Evolutionary conservation across 768 basidiomycete genomes (phyloP).

Genomic region (Lactarius evosmus): DNA sequence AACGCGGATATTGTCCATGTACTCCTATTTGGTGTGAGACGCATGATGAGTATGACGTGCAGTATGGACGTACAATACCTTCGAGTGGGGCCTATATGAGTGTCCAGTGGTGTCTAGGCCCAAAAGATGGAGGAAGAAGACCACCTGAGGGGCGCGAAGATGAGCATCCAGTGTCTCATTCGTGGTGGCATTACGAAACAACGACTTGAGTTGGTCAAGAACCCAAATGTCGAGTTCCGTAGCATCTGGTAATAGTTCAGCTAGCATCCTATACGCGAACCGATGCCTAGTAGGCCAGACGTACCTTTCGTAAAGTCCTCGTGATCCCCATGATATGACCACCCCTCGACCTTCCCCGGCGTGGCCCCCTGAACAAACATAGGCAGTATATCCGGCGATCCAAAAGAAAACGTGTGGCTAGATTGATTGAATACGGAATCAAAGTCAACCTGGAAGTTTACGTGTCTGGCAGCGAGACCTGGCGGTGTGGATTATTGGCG

Average conservation of each 20-base stretch:
- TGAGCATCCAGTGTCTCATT: slow-evolving; percentile 48
- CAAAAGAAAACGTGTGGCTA: slow-evolving; percentile 73
- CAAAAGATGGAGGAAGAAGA: slow-evolving; percentile 82
- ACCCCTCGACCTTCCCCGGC: slow-evolving; percentile 65
- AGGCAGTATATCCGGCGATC: slow-evolving; percentile 83
- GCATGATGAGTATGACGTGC: background rate
- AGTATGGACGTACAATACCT: slow-evolving; percentile 39
- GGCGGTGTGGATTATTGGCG: background rate
- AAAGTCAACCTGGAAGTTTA: slow-evolving; percentile 54
- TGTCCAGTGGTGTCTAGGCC: slow-evolving; percentile 88
- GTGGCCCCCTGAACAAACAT: slow-evolving; percentile 81
- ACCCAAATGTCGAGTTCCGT: slow-evolving; percentile 79
- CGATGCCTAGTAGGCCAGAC: background rate
- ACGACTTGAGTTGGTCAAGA: slow-evolving; percentile 56
- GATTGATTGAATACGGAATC: slow-evolving; percentile 89
- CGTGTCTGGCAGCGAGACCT: background rate
- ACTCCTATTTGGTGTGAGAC: slow-evolving; percentile 51
- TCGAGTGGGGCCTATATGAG: slow-evolving; percentile 78
- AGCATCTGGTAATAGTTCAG: slow-evolving; percentile 49
- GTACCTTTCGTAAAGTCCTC: slow-evolving; percentile 87
- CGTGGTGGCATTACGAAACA: slow-evolving; percentile 62
- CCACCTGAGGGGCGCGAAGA: slow-evolving; percentile 55
- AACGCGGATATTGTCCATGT: slow-evolving; percentile 78
- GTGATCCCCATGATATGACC: slow-evolving; percentile 71
- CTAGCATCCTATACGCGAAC: background rate